These are phyloP conservation scores for Pseudogymnoascus sp. DNA, from an alignment of 2,329 filamentous ascomycete species.

Conservation along the genomic window DNA sequence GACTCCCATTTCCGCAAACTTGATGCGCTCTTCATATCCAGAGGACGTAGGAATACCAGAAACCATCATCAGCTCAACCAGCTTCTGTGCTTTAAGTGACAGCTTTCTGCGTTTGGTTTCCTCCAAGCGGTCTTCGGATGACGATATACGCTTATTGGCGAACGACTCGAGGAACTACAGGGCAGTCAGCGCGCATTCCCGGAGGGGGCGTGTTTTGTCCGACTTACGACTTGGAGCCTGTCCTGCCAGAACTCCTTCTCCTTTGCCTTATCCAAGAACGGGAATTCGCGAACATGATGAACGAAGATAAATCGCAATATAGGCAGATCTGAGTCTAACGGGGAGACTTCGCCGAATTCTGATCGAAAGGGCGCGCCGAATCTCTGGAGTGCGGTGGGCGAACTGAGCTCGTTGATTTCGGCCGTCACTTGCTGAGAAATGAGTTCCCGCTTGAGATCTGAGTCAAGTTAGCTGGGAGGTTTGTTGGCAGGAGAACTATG, in stretches of 20 bases:
- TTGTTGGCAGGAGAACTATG: neutral
- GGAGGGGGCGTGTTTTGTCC: neutral
- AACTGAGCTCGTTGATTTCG: slow-evolving; percentile 90
- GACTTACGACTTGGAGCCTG: slow-evolving; percentile 81
- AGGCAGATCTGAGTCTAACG: slow-evolving; percentile 87
- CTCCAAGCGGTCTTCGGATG: slow-evolving; percentile 89
- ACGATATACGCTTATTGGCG: slow-evolving; percentile 93
- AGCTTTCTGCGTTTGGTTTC: slow-evolving; percentile 93
- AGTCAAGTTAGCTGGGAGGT: neutral
- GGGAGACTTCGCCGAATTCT: slow-evolving; percentile 84
- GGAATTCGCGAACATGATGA: slow-evolving; percentile 94
- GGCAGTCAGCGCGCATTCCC: slow-evolving; percentile 12
- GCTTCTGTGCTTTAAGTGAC: slow-evolving; percentile 85
- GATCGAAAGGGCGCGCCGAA: slow-evolving; percentile 95
- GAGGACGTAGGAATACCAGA: slow-evolving; percentile 92
- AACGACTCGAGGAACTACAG: slow-evolving; percentile 89
- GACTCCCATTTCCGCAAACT: slow-evolving; percentile 94
- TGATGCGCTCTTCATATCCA: slow-evolving; percentile 93
- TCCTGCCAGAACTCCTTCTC: slow-evolving; percentile 99
- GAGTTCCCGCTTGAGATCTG: slow-evolving; percentile 93
- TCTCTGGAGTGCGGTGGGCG: slow-evolving; percentile 84
- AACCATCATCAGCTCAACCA: slow-evolving; percentile 99
- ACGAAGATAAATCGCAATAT: slow-evolving; percentile 96
- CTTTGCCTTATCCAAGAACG: slow-evolving; percentile 89
- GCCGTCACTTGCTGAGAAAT: slow-evolving; percentile 80